A percentile compares a stretch with the other conserved stretches of the same genome.
These are phyloP conservation scores for Metschnikowia proteae DNA, from an alignment of 805 yeast species.

Conservation along the genomic window DNA sequence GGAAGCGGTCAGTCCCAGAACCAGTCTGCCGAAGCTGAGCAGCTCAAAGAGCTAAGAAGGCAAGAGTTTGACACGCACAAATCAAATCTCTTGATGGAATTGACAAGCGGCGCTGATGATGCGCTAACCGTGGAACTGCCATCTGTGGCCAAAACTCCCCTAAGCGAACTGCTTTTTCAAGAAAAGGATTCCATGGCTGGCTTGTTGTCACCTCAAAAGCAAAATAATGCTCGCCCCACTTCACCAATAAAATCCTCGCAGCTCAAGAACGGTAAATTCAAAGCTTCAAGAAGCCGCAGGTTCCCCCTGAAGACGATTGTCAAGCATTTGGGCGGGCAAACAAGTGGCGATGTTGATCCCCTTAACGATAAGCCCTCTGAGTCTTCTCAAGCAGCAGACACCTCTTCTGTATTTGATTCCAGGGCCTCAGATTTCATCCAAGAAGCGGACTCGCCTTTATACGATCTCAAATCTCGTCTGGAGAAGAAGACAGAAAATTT, in stretches of 20 bases:
- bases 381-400: neutral
- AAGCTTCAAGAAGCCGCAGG: slow-evolving; percentile 30
- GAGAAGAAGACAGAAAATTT: slow-evolving; percentile 18
- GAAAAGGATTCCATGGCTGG: slow-evolving; percentile 24
- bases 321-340: slow-evolving; percentile 23
- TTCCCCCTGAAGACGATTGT: slow-evolving; percentile 28
- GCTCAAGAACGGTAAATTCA: slow-evolving; percentile 28
- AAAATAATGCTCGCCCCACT: neutral
- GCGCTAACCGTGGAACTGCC: slow-evolving; percentile 8
- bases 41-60: slow-evolving; percentile 29
- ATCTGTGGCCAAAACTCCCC: slow-evolving; percentile 15
- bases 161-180: slow-evolving; percentile 30
- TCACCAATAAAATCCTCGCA: slow-evolving; percentile 11
- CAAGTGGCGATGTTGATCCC: slow-evolving; percentile 14
- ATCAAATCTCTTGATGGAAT: slow-evolving; percentile 13
- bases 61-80: slow-evolving; percentile 31
- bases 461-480: slow-evolving; percentile 29
- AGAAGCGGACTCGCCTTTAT: slow-evolving; percentile 54
- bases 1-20: slow-evolving; percentile 6
- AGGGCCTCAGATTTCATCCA: slow-evolving; percentile 35
- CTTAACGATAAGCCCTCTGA: slow-evolving; percentile 23
- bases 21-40: slow-evolving; percentile 19
- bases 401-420: slow-evolving; percentile 6
- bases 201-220: slow-evolving; percentile 3
- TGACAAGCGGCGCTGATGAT: slow-evolving; percentile 13